Conservation (phyloP, 495 filamentous ascomycete genomes). For the Zalerion maritima region DNA sequence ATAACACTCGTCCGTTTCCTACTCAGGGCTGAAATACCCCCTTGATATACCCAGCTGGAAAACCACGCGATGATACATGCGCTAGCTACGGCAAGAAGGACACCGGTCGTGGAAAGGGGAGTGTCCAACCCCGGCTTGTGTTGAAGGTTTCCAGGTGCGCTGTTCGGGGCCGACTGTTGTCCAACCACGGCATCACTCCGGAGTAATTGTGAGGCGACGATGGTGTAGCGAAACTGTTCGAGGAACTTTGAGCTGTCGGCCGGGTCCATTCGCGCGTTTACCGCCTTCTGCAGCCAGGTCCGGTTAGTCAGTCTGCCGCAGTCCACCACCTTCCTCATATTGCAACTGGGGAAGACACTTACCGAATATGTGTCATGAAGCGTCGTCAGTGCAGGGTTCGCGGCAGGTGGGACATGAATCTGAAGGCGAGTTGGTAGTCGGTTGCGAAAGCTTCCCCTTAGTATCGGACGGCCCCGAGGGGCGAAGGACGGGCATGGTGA, state of each 20-base stretch:
- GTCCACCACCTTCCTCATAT: slow-evolving; percentile 4
- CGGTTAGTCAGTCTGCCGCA: slow-evolving; percentile 6
- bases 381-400: slow-evolving; percentile 31
- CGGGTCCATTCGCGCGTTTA: slow-evolving; percentile 64
- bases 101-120: slow-evolving; percentile 22
- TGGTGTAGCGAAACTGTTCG: slow-evolving; percentile 90
- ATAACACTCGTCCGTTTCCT: too few species aligned
- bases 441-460: slow-evolving; percentile 51
- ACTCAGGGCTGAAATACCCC: slow-evolving; percentile 28
- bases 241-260: slow-evolving; percentile 78
- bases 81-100: slow-evolving; percentile 31
- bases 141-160: slow-evolving; percentile 11
- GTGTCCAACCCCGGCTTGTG: slow-evolving; percentile 11
- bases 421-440: slow-evolving; percentile 46
- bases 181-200: neutral
- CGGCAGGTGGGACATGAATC: slow-evolving; percentile 35
- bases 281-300: slow-evolving; percentile 36
- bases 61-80: slow-evolving; percentile 62
- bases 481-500: slow-evolving; percentile 61
- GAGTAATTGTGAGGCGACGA: slow-evolving; percentile 85
- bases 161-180: slow-evolving; percentile 8
- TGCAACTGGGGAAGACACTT: slow-evolving; percentile 20
- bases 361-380: slow-evolving; percentile 48
- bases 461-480: slow-evolving; percentile 53
- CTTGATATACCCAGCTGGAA: slow-evolving; percentile 48